Evolutionary conservation across 306 rosid species (phyloP).

Genomic region (Begonia masoniana): DNA sequence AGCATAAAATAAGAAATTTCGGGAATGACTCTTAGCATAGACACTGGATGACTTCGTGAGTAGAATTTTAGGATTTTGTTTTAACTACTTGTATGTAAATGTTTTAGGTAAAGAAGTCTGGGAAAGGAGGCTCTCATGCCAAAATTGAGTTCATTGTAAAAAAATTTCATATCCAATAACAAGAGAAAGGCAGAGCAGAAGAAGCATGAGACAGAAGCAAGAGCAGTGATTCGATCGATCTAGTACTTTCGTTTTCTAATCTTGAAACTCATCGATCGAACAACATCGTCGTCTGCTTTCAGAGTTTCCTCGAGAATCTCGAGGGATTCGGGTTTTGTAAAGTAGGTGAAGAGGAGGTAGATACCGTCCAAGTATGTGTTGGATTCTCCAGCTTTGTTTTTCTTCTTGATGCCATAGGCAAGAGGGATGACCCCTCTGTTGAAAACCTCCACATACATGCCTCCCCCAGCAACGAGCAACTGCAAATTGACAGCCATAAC

Average conservation of each 20-base stretch:
- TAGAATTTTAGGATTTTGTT: no score
- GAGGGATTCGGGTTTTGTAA: slow-evolving; percentile 64
- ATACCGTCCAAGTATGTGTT: slow-evolving; percentile 80
- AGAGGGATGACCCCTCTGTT: slow-evolving; percentile 85
- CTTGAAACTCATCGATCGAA: slow-evolving; percentile 61
- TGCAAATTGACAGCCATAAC: slow-evolving; percentile 20
- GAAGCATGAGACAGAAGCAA: no score
- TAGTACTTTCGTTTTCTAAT: slow-evolving; percentile 50
- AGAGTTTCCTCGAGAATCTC: slow-evolving; percentile 36
- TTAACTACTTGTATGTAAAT: no score
- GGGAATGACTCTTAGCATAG: no score
- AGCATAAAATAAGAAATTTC: no score
- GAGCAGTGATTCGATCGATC: background rate
- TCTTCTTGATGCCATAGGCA: slow-evolving; percentile 60
- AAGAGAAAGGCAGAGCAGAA: no score
- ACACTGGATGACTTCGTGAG: no score
- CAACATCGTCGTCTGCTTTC: slow-evolving; percentile 48
- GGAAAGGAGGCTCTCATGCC: no score
- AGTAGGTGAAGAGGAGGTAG: slow-evolving; percentile 79
- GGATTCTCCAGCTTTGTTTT: slow-evolving; percentile 82
- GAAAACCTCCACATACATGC: slow-evolving; percentile 92
- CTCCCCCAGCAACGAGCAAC: slow-evolving; percentile 99
- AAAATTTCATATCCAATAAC: no score
- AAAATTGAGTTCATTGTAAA: no score
- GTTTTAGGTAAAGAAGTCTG: no score